phyloP scores from a whole-genome alignment of 805 yeast genomes.

The Kodamaea jinghongensis region DNA sequence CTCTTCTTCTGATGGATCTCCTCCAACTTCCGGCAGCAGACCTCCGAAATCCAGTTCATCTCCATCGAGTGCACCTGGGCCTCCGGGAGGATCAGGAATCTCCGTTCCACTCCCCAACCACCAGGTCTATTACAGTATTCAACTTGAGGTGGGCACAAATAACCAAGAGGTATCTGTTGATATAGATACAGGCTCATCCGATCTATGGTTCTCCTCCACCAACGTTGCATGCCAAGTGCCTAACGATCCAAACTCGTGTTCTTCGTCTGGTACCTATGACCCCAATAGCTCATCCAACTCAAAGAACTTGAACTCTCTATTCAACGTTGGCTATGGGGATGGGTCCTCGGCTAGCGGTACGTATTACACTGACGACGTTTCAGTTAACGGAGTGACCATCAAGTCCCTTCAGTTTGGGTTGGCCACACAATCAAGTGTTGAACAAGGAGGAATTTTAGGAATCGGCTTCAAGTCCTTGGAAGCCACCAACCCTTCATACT shows the following conservation, averaged over 20 bases:
- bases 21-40: too few species aligned
- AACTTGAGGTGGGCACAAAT: slow-evolving; percentile 6
- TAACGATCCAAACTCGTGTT: neutral
- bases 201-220: slow-evolving; percentile 9
- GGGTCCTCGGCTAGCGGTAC: slow-evolving; percentile 6
- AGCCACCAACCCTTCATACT: slow-evolving; percentile 36
- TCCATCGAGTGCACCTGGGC: too few species aligned
- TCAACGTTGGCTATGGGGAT: slow-evolving; percentile 9
- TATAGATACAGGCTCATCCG: slow-evolving; percentile 15
- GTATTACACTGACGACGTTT: slow-evolving; percentile 9
- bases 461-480: slow-evolving; percentile 8
- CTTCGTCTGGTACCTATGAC: slow-evolving; percentile 10
- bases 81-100: too few species aligned
- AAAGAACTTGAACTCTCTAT: slow-evolving; percentile 2
- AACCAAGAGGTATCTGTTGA: slow-evolving; percentile 8
- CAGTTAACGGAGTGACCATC: slow-evolving; percentile 11
- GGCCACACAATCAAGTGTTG: slow-evolving; percentile 9
- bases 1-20: too few species aligned
- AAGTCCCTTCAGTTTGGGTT: slow-evolving; percentile 10
- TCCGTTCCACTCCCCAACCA: slow-evolving; percentile 5
- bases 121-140: slow-evolving; percentile 5
- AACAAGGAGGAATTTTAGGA: slow-evolving; percentile 13
- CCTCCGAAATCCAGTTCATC: too few species aligned
- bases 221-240: slow-evolving; percentile 2
- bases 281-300: slow-evolving; percentile 10